phyloP scores from a whole-genome alignment of 2,329 filamentous ascomycete genomes.

The Coccinonectria pachysandricola region DNA sequence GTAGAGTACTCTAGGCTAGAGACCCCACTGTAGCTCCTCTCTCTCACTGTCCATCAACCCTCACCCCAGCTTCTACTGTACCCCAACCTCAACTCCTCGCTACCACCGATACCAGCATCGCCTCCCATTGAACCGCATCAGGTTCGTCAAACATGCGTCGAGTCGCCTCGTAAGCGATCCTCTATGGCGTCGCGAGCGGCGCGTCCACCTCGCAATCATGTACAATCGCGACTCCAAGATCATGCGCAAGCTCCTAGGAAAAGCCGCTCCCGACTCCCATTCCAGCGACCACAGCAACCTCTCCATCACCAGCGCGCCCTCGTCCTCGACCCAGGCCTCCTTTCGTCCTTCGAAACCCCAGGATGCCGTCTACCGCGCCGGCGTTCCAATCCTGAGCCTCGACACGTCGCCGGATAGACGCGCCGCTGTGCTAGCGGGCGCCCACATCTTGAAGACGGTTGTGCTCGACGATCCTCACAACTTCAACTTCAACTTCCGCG shows the following conservation, averaged over 20 bases:
- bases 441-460: conserved; percentile 51
- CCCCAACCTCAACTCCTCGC: no score
- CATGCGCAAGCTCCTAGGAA: conserved; percentile 52
- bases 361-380: conserved; percentile 41
- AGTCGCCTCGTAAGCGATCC: conserved; percentile 6
- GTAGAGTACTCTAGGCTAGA: no score
- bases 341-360: conserved; percentile 46
- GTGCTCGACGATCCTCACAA: conserved; percentile 36
- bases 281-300: conserved; percentile 28
- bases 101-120: no score
- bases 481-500: conserved; percentile 35
- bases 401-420: conserved; percentile 48
- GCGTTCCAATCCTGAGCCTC: conserved; percentile 45
- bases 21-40: no score
- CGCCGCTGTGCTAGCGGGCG: conserved; percentile 46
- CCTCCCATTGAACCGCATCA: no score
- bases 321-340: conserved; percentile 23
- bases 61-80: no score
- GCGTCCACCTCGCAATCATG: conserved; percentile 27
- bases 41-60: no score
- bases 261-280: conserved; percentile 36
- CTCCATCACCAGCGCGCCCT: conserved; percentile 36
- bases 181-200: conserved; percentile 24
- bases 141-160: conserved; percentile 13
- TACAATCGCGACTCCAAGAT: conserved; percentile 45